phyloP scores from a whole-genome alignment of 1,284 basidiomycete genomes.

The Cryptococcus neoformans region DNA sequence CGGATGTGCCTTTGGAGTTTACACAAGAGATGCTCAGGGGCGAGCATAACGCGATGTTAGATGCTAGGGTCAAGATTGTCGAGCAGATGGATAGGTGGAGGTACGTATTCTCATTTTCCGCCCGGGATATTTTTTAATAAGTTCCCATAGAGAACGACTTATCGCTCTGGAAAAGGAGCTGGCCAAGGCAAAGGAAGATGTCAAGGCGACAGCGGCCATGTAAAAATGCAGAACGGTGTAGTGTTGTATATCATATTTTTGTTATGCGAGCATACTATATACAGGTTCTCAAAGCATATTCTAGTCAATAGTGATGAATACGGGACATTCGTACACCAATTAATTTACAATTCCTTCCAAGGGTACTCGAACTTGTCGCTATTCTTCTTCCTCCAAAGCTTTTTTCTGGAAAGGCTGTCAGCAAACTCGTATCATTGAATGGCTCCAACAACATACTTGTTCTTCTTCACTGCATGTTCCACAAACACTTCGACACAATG shows the following conservation, averaged over 20 bases:
- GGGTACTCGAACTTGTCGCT: conserved; percentile 76
- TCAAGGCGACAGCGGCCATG: conserved; percentile 12
- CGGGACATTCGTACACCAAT: too few relatives aligned
- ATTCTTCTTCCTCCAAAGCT: conserved; percentile 86
- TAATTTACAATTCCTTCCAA: conserved; percentile 61
- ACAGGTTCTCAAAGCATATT: neutral
- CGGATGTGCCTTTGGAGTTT: conserved; percentile 66
- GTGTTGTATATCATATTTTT: conserved; percentile 6
- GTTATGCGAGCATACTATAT: neutral
- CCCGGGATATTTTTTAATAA: too few relatives aligned
- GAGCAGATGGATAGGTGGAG: conserved; percentile 50
- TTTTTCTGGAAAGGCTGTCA: conserved; percentile 59
- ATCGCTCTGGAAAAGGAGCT: conserved; percentile 55
- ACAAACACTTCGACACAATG: conserved; percentile 82
- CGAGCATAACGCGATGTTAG: conserved; percentile 75
- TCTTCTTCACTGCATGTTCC: conserved; percentile 76
- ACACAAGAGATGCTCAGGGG: conserved; percentile 76
- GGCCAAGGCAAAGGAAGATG: conserved; percentile 33
- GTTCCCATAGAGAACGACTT: conserved; percentile 44
- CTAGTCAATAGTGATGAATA: neutral
- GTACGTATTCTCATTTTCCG: conserved; percentile 22
- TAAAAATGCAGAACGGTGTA: neutral
- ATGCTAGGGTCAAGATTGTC: conserved; percentile 65
- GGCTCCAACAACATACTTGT: conserved; percentile 63
- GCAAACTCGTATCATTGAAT: neutral